Conservation (phyloP, 768 basidiomycete genomes). For the Collybiopsis confluens region DNA sequence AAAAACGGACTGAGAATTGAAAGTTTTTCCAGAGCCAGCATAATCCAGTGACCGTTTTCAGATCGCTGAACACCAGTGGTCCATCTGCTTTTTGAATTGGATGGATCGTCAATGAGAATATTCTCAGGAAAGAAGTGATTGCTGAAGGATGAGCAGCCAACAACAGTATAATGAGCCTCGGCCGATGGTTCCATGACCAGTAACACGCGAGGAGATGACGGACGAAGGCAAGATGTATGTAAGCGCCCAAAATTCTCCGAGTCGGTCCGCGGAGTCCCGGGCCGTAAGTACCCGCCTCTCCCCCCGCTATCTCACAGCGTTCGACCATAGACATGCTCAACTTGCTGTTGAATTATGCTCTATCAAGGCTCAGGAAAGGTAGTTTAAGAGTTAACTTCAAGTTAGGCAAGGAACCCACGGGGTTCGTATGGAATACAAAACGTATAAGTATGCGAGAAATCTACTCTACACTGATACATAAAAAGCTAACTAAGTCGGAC, state of each 20-base stretch:
- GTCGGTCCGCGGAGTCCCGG: no score
- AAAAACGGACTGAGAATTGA: conserved; percentile 60
- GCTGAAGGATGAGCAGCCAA: conserved; percentile 65
- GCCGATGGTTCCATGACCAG: not conserved
- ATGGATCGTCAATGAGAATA: conserved; percentile 59
- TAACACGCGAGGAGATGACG: not conserved
- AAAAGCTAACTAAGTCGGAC: no score
- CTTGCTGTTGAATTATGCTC: no score
- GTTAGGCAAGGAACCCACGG: no score
- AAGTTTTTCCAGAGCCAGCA: conserved; percentile 56
- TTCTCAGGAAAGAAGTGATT: conserved; percentile 67
- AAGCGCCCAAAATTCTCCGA: not conserved
- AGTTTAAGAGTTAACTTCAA: no score
- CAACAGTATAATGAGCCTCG: conserved; percentile 40
- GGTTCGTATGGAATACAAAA: no score
- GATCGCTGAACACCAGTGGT: conserved; percentile 56
- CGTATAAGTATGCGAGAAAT: no score
- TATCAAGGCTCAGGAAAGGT: no score
- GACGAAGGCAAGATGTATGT: not conserved
- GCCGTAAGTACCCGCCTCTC: no score
- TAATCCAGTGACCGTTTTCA: conserved; percentile 64
- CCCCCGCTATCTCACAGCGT: no score
- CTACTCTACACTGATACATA: no score
- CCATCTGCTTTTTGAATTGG: conserved; percentile 70
- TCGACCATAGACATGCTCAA: no score